A percentile compares a stretch with the other conserved stretches of the same genome.
These are phyloP conservation scores for Trametes coccinea DNA, from an alignment of 768 basidiomycete species.

Conservation along the genomic window DNA sequence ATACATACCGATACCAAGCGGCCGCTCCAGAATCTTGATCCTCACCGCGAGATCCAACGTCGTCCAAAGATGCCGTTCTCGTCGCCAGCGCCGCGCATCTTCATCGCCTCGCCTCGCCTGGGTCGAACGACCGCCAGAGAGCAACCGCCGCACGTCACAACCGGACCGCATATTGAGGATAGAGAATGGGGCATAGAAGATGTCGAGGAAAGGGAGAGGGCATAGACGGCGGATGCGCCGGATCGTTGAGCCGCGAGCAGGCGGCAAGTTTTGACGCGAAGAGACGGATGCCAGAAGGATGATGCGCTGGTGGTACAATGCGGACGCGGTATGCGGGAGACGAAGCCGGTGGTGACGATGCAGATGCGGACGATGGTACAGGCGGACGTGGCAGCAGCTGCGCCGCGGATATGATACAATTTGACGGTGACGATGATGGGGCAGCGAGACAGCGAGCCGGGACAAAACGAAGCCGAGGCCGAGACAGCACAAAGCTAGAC, in stretches of 20 bases:
- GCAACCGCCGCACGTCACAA: conserved; percentile 5
- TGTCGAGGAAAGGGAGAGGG: not conserved
- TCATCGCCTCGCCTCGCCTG: not conserved
- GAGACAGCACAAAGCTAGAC: conserved; percentile 3
- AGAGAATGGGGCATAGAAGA: not conserved
- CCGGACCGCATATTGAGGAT: not conserved
- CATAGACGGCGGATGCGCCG: not conserved
- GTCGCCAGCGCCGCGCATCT: not conserved
- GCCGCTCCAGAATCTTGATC: too few relatives aligned
- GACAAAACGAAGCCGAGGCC: not conserved
- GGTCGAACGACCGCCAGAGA: not conserved
- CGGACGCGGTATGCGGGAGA: conserved; percentile 1
- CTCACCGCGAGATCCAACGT: not conserved
- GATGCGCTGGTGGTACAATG: conserved; percentile 14
- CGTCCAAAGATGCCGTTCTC: not conserved
- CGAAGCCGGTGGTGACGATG: conserved; percentile 1
- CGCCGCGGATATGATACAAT: too few relatives aligned
- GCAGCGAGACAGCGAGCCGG: not conserved
- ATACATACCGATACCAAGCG: not conserved
- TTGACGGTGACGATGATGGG: not conserved
- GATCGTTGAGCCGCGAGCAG: conserved; percentile 1
- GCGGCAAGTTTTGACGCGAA: not conserved
- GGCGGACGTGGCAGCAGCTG: not conserved
- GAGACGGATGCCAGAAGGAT: not conserved
- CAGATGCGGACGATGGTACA: not conserved